Evolutionary conservation across 495 filamentous ascomycete species (phyloP).

Genomic region (Penicillium coffeae): DNA sequence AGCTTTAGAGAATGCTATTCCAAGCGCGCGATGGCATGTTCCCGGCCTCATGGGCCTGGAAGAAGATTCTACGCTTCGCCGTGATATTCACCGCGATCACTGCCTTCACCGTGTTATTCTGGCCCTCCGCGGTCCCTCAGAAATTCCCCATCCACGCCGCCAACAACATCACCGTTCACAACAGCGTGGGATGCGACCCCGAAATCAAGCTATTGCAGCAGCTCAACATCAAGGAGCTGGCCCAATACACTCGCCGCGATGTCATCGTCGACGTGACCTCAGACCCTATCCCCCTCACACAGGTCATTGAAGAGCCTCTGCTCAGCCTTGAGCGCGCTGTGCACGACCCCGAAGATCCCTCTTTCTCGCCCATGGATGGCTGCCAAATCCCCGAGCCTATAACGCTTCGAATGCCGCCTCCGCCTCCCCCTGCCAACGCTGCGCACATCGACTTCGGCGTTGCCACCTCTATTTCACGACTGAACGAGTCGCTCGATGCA

Average conservation of each 20-base stretch:
- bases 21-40: constrained; percentile 25
- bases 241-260: constrained; percentile 42
- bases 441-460: constrained; percentile 59
- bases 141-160: constrained; percentile 13
- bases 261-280: constrained; percentile 31
- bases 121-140: constrained; percentile 23
- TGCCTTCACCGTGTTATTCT: constrained; percentile 23
- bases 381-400: constrained; percentile 35
- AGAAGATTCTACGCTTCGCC: constrained; percentile 28
- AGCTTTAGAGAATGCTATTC: neutral
- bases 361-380: constrained; percentile 19
- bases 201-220: constrained; percentile 27
- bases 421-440: constrained; percentile 38
- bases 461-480: constrained; percentile 51
- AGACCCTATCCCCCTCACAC: constrained; percentile 29
- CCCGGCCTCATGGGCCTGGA: constrained; percentile 35
- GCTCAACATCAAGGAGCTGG: constrained; percentile 29
- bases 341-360: neutral
- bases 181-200: constrained; percentile 31
- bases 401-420: constrained; percentile 28
- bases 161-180: constrained; percentile 36
- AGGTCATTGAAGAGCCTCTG: constrained; percentile 31
- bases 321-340: constrained; percentile 13
- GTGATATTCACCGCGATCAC: constrained; percentile 18
- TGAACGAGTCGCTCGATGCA: constrained; percentile 52